These are phyloP conservation scores for Calonectria fujianensis DNA, from an alignment of 2,329 filamentous ascomycete species.

Conservation along the genomic window DNA sequence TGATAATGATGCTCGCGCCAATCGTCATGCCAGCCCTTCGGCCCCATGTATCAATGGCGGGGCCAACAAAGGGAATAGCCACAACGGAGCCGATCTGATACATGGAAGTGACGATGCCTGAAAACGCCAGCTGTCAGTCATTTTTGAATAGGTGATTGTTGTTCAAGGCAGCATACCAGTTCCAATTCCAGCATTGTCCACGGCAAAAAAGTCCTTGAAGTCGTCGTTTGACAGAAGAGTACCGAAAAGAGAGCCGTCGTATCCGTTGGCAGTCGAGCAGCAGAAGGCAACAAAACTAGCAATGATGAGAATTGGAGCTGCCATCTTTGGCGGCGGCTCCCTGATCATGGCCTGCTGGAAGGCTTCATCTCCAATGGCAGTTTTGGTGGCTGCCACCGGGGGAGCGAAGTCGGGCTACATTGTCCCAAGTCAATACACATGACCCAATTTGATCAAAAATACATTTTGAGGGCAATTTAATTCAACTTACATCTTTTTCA, in stretches of 20 bases:
- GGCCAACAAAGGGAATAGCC: slow-evolving; percentile 69
- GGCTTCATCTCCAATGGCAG: slow-evolving; percentile 52
- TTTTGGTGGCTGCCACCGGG: slow-evolving; percentile 47
- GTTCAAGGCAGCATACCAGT: slow-evolving; percentile 39
- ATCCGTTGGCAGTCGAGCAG: slow-evolving; percentile 57
- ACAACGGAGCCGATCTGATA: slow-evolving; percentile 71
- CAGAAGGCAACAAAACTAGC: slow-evolving; percentile 55
- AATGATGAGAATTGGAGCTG: slow-evolving; percentile 47
- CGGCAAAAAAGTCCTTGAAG: slow-evolving; percentile 69
- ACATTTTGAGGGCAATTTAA: not conserved
- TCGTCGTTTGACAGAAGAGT: slow-evolving; percentile 67
- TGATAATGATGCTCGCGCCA: slow-evolving; percentile 65
- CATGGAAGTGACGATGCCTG: slow-evolving; percentile 60
- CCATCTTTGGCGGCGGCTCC: slow-evolving; percentile 53
- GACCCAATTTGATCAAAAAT: not conserved
- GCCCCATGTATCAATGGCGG: slow-evolving; percentile 68
- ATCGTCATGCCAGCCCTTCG: slow-evolving; percentile 68
- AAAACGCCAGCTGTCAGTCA: not conserved
- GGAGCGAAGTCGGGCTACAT: not conserved
- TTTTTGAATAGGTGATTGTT: too few relatives aligned
- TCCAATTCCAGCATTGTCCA: slow-evolving; percentile 51
- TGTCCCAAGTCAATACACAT: not conserved
- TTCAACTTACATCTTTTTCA: slow-evolving; percentile 4
- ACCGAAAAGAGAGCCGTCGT: slow-evolving; percentile 71
- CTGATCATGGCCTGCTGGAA: slow-evolving; percentile 57